Conservation (phyloP, 1,284 basidiomycete genomes). For the Ustilago hordei region DNA sequence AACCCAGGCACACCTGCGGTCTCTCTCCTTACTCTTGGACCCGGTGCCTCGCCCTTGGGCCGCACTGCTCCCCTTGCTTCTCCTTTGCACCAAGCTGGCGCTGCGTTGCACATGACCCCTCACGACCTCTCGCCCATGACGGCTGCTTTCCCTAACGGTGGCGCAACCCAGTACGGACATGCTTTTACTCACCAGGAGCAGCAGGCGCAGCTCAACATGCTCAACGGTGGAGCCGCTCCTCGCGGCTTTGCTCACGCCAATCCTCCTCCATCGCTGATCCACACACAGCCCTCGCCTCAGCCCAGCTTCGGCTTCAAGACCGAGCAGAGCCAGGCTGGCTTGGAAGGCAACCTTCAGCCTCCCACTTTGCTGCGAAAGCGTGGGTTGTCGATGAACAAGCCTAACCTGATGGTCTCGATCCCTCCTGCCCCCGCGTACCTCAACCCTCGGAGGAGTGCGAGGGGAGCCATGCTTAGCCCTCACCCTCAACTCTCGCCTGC, state of each 20-base stretch:
- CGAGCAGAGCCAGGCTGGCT: constrained; percentile 8
- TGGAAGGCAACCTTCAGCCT: constrained; percentile 26
- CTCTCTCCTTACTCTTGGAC: constrained; percentile 52
- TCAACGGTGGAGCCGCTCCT: constrained; percentile 16
- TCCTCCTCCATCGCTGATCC: constrained; percentile 51
- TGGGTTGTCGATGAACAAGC: constrained; percentile 60
- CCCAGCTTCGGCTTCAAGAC: constrained; percentile 34
- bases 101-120: constrained; percentile 23
- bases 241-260: constrained; percentile 25
- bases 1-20: constrained; percentile 62
- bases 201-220: constrained; percentile 36
- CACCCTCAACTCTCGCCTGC: constrained; percentile 46
- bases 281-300: constrained; percentile 56
- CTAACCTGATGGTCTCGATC: constrained; percentile 60
- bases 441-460: constrained; percentile 37
- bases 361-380: constrained; percentile 63
- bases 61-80: constrained; percentile 36
- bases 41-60: constrained; percentile 41
- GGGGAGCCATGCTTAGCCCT: constrained; percentile 40
- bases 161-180: constrained; percentile 13
- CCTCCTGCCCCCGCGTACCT: constrained; percentile 58
- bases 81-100: constrained; percentile 38
- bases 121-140: constrained; percentile 43
- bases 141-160: constrained; percentile 29
- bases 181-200: constrained; percentile 27